Base-by-base conservation (phyloP, 306 rosid species). In the Trifolium pratense region DNA sequence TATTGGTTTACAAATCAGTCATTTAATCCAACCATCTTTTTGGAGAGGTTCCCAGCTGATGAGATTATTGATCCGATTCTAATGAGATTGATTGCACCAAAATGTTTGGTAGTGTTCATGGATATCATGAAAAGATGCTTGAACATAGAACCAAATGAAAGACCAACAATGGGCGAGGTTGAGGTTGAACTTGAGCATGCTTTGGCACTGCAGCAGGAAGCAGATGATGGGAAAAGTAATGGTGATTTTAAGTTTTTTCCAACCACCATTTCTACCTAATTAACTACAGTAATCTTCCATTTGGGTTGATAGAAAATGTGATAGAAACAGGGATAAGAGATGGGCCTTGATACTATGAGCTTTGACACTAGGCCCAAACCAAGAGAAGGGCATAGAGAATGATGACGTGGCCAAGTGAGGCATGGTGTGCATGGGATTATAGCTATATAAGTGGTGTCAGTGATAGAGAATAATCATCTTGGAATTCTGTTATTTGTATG, bases 121-220 rank as follows among this genome's bases (percentile, higher is more conserved):
- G 65, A 52, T 53, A 55, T 84, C 23, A 17, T 65, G 0, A 10
- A 48, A 5, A 70, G 78, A 70, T 84, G 87, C 3, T 55, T 78
- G 21, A 76, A 17, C 8, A 5, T 1, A 0, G 45, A 37, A 8
- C 40, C 81, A 18, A 20, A 11, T 20, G 25, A 66, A 2, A 53
- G 81, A 73, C 84, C 87, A 15, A 11, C 49, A 12, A 84, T 80
- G 71, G 78, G 78, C 21, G 87, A 84, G 46, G 81, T 80, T 21
- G 69, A 55, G 85, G 78, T 57, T 46, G 74, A 56, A 51, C 82
- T 84, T 31, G 88, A 81, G 73, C 40, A 8, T 14, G 79, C 71
- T 2, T 17, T 85, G 51, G 45, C 63, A 45, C 10, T 81, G 25
- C 84, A 81, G 18, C 64, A 71, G 48, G 70, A 68, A 0, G 81